Evolutionary conservation across 805 yeast genomes (phyloP), one percentile per base, ranked within the genome.

Genomic region (Saturnispora quitensis): DNA sequence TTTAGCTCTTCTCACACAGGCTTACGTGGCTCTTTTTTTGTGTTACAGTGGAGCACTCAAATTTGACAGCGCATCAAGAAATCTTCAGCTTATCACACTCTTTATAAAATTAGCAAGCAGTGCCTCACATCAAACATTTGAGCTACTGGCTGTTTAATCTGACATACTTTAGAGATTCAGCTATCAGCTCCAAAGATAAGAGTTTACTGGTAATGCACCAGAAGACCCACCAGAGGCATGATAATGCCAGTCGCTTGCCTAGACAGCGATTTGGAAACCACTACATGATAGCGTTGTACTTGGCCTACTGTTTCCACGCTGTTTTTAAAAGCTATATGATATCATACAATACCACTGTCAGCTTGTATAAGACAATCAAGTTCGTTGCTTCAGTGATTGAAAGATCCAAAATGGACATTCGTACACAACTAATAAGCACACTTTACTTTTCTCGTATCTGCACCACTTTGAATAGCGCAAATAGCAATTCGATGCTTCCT

Each of bases 361-460:
- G 46, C 46, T 40, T 27, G 43, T 27, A 9, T 9, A 31, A 15
- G 18, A 34, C 34, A 45, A 43, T 40, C 52, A 54, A 24, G 43
- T 36, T 22, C 5, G 50, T 28, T 22, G 46, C 43, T 50, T 53
- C 45, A 33, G 49, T 43, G 38, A 40, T 35, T 51, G 58, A 22
- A 48, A 31, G 45, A 27, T 50, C 53, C 9, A 44, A 38, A 7
- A 27, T 33, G 17, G 22, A 36, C 13, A 3, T 12, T 10, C n/a
- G 44, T n/a, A 43, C 43, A 9, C 17, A 34, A n/a, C 27, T 42
- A 12, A 28, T 49, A 13, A 27, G 42, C 27, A 20, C 43, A 10
- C 10, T 24, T 3, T 49, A 49, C 31, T 43, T 17, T 35, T 24
- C 28, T 25, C 36, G 43, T 4, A 18, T 49, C 17, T 49, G 51